phyloP scores from a whole-genome alignment of 352 stramenopile genomes.

The Pythium oligandrum region DNA sequence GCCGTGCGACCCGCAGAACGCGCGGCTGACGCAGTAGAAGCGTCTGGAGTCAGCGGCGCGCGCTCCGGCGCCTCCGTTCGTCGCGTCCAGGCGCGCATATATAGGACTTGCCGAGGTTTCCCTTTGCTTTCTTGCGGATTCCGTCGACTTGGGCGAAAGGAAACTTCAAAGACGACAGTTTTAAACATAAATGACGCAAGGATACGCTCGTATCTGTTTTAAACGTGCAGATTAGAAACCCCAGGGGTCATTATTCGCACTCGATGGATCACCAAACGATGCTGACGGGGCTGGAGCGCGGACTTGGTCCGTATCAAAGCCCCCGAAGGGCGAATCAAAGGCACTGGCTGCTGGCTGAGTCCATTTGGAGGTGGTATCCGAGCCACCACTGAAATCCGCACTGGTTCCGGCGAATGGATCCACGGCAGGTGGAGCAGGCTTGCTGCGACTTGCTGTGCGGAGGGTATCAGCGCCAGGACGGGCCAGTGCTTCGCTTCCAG shows the following conservation, averaged over 20 bases:
- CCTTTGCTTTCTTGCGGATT: neutral
- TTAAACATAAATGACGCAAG: constrained; percentile 2
- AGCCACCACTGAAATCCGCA: neutral
- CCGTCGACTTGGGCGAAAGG: too few relatives aligned
- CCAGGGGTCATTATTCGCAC: constrained; percentile 12
- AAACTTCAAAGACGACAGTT: constrained; percentile 11
- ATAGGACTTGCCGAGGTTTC: constrained; percentile 1
- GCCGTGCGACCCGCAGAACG: neutral
- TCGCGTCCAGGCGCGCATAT: neutral
- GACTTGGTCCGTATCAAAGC: constrained; percentile 14
- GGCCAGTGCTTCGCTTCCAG: neutral
- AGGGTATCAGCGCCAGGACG: constrained; percentile 1
- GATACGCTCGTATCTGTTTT: neutral
- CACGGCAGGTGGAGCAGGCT: neutral
- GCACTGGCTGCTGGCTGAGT: neutral
- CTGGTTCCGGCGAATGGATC: constrained; percentile 15
- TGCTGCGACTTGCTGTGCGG: constrained; percentile 2
- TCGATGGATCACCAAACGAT: constrained; percentile 1
- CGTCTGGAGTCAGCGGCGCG: too few relatives aligned
- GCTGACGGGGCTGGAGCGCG: constrained; percentile 5
- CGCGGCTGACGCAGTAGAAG: too few relatives aligned
- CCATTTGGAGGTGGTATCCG: constrained; percentile 5
- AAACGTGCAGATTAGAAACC: constrained; percentile 14
- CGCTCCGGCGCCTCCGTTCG: too few relatives aligned
- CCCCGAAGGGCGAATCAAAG: too few relatives aligned